A percentile compares a stretch with the other conserved stretches of the same genome.
Evolutionary conservation across 495 filamentous ascomycete genomes (phyloP).

Genomic region (Talaromyces nanjingensis): DNA sequence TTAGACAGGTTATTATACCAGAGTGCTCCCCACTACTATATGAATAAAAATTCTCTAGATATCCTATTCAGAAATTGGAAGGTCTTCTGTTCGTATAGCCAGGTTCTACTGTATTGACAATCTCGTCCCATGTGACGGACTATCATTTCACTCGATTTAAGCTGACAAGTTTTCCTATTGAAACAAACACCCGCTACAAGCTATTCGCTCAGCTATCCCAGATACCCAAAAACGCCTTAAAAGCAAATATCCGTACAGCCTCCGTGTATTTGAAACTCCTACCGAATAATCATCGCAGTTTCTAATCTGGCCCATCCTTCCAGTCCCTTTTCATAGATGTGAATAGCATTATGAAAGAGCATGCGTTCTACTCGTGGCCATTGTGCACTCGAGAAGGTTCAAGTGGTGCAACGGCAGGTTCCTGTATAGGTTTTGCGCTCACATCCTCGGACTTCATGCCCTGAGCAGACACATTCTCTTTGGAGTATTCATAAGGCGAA

Average conservation of each 20-base stretch:
- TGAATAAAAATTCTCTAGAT: too few relatives aligned
- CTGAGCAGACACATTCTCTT: conserved; percentile 4
- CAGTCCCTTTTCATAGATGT: background rate
- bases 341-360: background rate
- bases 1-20: too few relatives aligned
- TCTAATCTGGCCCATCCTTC: background rate
- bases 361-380: background rate
- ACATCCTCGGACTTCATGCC: conserved; percentile 1
- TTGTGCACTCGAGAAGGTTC: conserved; percentile 9
- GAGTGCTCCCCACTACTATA: too few relatives aligned
- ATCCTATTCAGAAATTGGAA: too few relatives aligned
- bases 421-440: background rate
- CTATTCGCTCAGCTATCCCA: background rate
- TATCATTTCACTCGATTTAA: background rate
- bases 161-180: background rate
- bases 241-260: background rate
- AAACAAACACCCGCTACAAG: background rate
- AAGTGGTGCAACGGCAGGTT: conserved; percentile 1
- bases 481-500: conserved; percentile 2
- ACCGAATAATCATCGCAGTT: background rate
- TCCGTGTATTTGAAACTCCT: background rate
- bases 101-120: background rate
- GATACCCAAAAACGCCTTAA: background rate
- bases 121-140: too few relatives aligned
- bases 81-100: too few relatives aligned